Conservation (phyloP, 176 grass and related monocot species). For the Phoenix roebelenii region DNA sequence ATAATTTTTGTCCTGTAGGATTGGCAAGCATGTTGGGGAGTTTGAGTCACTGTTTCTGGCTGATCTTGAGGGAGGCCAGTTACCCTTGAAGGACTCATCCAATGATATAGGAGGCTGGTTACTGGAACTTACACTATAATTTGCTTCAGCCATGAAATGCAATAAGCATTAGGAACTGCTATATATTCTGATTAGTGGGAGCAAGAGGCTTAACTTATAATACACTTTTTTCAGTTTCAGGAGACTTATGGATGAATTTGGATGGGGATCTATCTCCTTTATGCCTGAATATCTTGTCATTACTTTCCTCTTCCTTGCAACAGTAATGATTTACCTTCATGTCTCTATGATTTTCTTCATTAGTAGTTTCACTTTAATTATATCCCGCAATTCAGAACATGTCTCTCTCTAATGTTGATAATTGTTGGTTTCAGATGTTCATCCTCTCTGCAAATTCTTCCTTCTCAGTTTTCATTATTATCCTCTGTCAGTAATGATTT, state of each 20-base stretch:
- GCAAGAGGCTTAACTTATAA: constrained; percentile 16
- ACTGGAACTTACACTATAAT: neutral
- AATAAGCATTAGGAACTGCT: neutral
- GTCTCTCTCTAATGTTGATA: neutral
- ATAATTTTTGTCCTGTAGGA: constrained; percentile 27
- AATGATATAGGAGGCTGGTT: constrained; percentile 69
- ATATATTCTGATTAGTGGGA: constrained; percentile 5
- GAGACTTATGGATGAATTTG: constrained; percentile 96
- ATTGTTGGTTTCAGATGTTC: constrained; percentile 43
- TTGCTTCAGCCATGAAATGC: too few species aligned
- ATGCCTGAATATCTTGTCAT: constrained; percentile 77
- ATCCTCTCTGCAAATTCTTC: constrained; percentile 49
- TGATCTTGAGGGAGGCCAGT: constrained; percentile 60
- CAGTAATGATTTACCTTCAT: constrained; percentile 38
- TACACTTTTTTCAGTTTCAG: constrained; percentile 34
- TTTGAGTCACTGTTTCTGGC: constrained; percentile 67
- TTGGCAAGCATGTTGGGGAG: constrained; percentile 50
- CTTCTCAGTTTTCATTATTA: constrained; percentile 65
- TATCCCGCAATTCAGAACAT: neutral
- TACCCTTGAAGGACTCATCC: constrained; percentile 34
- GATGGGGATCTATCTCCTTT: constrained; percentile 77
- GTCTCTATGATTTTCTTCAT: constrained; percentile 17
- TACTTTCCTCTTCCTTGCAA: constrained; percentile 40
- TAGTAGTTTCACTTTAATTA: constrained; percentile 14
- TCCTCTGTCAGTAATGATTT: constrained; percentile 51